These are phyloP conservation scores for Pisolithus microcarpus DNA, from an alignment of 768 basidiomycete species.

Conservation along the genomic window DNA sequence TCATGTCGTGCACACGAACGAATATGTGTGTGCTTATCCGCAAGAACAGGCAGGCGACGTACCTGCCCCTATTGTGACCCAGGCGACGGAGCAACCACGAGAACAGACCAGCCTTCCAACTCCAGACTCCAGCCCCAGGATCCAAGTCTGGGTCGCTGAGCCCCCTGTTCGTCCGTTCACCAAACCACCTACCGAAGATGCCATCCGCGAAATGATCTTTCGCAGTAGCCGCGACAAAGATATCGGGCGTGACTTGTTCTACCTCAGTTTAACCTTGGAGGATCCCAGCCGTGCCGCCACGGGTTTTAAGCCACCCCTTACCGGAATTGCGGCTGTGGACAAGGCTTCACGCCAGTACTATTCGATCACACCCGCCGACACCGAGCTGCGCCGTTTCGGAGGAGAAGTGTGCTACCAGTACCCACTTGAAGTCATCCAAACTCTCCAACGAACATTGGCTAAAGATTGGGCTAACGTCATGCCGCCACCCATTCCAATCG, in stretches of 20 bases:
- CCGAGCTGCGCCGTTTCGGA: neutral
- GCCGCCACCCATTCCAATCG: conserved; percentile 16
- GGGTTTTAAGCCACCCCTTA: neutral
- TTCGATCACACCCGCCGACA: neutral
- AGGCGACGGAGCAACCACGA: neutral
- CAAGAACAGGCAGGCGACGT: neutral
- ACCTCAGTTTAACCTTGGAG: too few relatives aligned
- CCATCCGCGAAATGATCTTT: neutral
- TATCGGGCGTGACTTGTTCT: neutral
- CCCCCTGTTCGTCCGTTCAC: neutral
- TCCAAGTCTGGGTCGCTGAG: neutral
- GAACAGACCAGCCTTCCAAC: neutral
- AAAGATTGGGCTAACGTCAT: conserved; percentile 5
- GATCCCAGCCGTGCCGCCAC: neutral
- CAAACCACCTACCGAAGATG: neutral
- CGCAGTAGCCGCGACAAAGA: conserved; percentile 1
- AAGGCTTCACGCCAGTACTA: conserved; percentile 9
- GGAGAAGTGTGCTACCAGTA: neutral
- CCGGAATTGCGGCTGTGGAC: conserved; percentile 3
- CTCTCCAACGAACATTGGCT: conserved; percentile 8
- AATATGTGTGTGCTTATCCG: neutral
- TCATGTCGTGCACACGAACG: neutral
- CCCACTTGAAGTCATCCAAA: conserved; percentile 5
- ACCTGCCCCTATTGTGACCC: too few relatives aligned
- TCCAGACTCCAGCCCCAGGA: neutral